Evolutionary conservation across 805 yeast genomes (phyloP), one percentile per base, ranked within the genome.

Genomic region (Saturnispora galanensis): DNA sequence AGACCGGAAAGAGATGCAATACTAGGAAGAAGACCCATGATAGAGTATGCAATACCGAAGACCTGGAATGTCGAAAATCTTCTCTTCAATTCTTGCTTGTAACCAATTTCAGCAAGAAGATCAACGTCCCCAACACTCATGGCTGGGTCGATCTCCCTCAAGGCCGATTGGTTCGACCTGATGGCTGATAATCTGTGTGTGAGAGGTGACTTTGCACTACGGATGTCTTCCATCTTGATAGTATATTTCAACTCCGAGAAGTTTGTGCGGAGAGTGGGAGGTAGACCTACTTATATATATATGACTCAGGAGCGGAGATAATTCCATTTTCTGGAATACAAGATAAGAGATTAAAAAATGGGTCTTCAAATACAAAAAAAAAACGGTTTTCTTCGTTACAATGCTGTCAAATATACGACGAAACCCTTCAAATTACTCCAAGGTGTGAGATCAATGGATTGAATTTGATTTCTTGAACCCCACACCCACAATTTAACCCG

Each of bases 11-110:
- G 69, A 5, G 84, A 74, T 2, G 83, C 81, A 41, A 80, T 68
- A 2, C 85, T 80, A n/a, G 83, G 81, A 59, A 81, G 70, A 45
- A 80, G 69, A 9, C 83, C 81, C 48, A 81, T 64, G 33, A 79
- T 80, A 0, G 82, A 74, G 55, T 80, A 80, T 1, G 83, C 73
- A 21, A 80, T 81, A 21, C 77, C 73, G 53, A 78, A 78, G 1
- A 77, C 69, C 10, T 82, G 69, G 59, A 73, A 64, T 38, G 78
- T 56, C 10, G 75, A 67, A 52, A 80, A 79, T 43, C 74, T 80
- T 55, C 86, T 71, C 51, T 74, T 73, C 51, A 80, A 72, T 56
- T 81, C 86, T 55, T 74, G 81, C 57, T 76, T 76, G 59, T 77
- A 79, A 35, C 84, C 84, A 44, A 82, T 74, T 49, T 77, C 76